A percentile compares a stretch with the other conserved stretches of the same genome.
Evolutionary conservation across 306 rosid genomes (phyloP).

Genomic region (Cajanus cajan): DNA sequence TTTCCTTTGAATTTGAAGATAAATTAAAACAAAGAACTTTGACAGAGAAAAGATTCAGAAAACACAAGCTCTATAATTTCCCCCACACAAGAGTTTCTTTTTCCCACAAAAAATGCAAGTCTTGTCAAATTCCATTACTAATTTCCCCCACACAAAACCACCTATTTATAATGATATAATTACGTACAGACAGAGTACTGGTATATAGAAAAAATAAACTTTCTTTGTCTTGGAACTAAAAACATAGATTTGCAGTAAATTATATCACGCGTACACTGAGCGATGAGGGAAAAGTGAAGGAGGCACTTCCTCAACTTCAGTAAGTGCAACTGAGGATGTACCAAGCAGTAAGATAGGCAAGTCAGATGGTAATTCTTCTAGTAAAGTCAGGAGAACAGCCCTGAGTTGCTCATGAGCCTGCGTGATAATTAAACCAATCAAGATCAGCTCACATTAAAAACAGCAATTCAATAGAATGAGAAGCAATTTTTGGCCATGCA

Average conservation of each 20-base stretch:
- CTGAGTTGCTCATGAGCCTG: conserved; percentile 97
- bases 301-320: conserved; percentile 74
- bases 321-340: conserved; percentile 61
- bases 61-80: not conserved
- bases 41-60: not conserved
- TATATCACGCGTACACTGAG: conserved; percentile 61
- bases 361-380: conserved; percentile 89
- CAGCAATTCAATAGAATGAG: conserved; percentile 12
- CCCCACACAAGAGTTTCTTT: not conserved
- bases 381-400: conserved; percentile 84
- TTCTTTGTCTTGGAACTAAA: conserved; percentile 2
- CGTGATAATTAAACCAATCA: conserved; percentile 33
- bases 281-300: conserved; percentile 61
- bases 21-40: not conserved
- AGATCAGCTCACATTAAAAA: conserved; percentile 29
- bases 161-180: conserved; percentile 6
- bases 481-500: conserved; percentile 17
- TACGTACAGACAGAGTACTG: not conserved
- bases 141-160: conserved; percentile 5
- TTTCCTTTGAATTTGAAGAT: conserved; percentile 13
- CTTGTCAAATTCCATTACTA: conserved; percentile 4
- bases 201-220: not conserved
- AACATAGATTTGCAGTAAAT: conserved; percentile 15
- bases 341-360: conserved; percentile 81
- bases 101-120: not conserved